These are phyloP conservation scores for Cladochytrium tenue DNA, from an alignment of 371 early-diverging fungal species.

Conservation along the genomic window DNA sequence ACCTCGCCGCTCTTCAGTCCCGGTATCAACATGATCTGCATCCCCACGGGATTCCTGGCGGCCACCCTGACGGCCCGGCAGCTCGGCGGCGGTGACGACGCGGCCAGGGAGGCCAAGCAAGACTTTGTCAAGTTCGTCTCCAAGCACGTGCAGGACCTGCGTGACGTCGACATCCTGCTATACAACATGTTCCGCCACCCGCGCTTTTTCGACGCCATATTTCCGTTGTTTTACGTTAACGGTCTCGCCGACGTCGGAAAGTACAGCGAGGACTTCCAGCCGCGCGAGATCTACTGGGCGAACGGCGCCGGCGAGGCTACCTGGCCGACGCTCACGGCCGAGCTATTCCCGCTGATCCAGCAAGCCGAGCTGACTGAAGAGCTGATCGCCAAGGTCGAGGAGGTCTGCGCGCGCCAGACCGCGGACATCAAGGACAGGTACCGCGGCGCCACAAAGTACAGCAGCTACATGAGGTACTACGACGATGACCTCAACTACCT, in stretches of 20 bases:
- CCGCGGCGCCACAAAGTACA: constrained; percentile 5
- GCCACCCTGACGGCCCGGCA: constrained; percentile 9
- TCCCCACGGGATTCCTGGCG: constrained; percentile 3
- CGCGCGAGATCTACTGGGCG: constrained; percentile 1
- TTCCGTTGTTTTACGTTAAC: constrained; percentile 9
- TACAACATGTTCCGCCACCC: constrained; percentile 17
- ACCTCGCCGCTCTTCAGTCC: constrained; percentile 15
- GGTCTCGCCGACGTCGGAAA: constrained; percentile 4
- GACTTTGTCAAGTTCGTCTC: neutral
- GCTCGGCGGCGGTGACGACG: neutral
- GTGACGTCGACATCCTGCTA: constrained; percentile 6
- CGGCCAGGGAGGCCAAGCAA: neutral
- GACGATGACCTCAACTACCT: constrained; percentile 2
- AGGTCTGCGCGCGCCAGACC: constrained; percentile 3
- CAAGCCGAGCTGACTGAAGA: constrained; percentile 3
- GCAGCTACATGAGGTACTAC: constrained; percentile 2
- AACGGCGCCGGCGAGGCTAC: neutral
- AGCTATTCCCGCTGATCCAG: constrained; percentile 7
- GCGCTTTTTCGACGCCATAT: constrained; percentile 4
- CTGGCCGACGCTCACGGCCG: neutral
- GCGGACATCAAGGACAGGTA: neutral
- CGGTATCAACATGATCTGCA: constrained; percentile 13
- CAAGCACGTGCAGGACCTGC: constrained; percentile 5
- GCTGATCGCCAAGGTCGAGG: neutral
- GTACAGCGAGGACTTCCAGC: neutral